Conservation (phyloP, 2,329 filamentous ascomycete species). For the Exserohilum turcica region DNA sequence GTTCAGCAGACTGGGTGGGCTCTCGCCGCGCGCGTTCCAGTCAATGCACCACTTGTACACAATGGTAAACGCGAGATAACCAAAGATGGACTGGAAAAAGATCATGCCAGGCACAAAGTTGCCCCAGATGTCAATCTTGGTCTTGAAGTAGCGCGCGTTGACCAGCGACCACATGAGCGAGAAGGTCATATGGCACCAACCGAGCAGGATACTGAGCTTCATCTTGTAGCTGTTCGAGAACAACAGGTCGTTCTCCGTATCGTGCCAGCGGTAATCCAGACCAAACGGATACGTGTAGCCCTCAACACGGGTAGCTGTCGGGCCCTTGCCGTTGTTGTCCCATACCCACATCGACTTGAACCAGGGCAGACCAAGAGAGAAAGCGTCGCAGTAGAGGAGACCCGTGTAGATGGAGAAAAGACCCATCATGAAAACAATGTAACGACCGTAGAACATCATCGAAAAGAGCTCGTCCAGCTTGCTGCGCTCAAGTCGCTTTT, state of each 20-base stretch:
- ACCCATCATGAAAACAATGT: slow-evolving; percentile 98
- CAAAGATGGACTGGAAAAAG: slow-evolving; percentile 99
- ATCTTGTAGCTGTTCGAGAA: slow-evolving; percentile 99
- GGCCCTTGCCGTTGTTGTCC: slow-evolving; percentile 68
- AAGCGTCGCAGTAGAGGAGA: slow-evolving; percentile 95
- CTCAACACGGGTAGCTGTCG: slow-evolving; percentile 68
- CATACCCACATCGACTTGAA: slow-evolving; percentile 92
- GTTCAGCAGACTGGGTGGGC: slow-evolving; percentile 88
- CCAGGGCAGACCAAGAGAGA: slow-evolving; percentile 88
- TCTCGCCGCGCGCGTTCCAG: slow-evolving; percentile 70
- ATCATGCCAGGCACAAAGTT: slow-evolving; percentile 99
- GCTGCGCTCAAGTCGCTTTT: slow-evolving; percentile 77
- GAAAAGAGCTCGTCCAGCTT: slow-evolving; percentile 97
- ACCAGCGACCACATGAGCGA: slow-evolving; percentile 90
- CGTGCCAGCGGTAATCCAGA: slow-evolving; percentile 95
- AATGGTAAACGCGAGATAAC: slow-evolving; percentile 91
- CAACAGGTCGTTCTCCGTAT: slow-evolving; percentile 89
- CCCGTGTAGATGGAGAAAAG: slow-evolving; percentile 97
- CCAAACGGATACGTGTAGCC: slow-evolving; percentile 93
- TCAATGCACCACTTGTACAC: slow-evolving; percentile 96
- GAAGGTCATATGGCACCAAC: slow-evolving; percentile 99
- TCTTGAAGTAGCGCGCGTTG: slow-evolving; percentile 94
- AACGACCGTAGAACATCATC: slow-evolving; percentile 98
- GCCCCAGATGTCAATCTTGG: slow-evolving; percentile 92
- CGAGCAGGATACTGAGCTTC: slow-evolving; percentile 98